Conservation (phyloP, 2,329 filamentous ascomycete species). For the Pyrenochaeta sp. region DNA sequence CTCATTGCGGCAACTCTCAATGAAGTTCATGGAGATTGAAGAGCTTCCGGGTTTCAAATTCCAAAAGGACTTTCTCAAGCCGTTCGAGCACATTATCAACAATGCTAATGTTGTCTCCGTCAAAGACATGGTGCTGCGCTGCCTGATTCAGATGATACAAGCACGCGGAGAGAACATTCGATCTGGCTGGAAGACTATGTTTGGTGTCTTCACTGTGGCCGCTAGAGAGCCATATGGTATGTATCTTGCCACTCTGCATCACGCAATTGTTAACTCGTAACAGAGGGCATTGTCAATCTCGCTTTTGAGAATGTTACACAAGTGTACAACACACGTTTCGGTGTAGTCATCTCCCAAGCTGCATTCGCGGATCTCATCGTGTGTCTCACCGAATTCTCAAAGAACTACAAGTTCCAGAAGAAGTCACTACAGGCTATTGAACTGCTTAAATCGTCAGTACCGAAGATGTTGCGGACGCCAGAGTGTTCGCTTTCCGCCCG, state of each 20-base stretch:
- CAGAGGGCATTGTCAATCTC: conserved; percentile 92
- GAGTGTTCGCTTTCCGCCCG: conserved; percentile 88
- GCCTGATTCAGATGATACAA: conserved; percentile 99
- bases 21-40: conserved; percentile 99
- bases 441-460: conserved; percentile 89
- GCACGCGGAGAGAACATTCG: conserved; percentile 95
- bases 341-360: conserved; percentile 93
- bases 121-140: conserved; percentile 96
- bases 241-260: conserved; percentile 22
- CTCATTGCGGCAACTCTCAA: conserved; percentile 91
- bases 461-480: conserved; percentile 92
- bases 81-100: conserved; percentile 95
- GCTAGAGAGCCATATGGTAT: conserved; percentile 84
- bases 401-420: conserved; percentile 98
- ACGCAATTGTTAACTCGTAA: conserved; percentile 20
- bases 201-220: conserved; percentile 96
- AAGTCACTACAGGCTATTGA: conserved; percentile 97
- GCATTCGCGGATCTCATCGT: conserved; percentile 97
- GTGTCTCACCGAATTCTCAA: conserved; percentile 97
- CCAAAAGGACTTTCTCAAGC: conserved; percentile 98
- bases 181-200: conserved; percentile 99
- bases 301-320: conserved; percentile 97
- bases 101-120: conserved; percentile 92
- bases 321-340: conserved; percentile 94
- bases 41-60: conserved; percentile 99